A percentile compares a stretch with the other conserved stretches of the same genome.
phyloP scores from a whole-genome alignment of 2,329 filamentous ascomycete genomes.

The Monilinia vaccinii-corymbosi region DNA sequence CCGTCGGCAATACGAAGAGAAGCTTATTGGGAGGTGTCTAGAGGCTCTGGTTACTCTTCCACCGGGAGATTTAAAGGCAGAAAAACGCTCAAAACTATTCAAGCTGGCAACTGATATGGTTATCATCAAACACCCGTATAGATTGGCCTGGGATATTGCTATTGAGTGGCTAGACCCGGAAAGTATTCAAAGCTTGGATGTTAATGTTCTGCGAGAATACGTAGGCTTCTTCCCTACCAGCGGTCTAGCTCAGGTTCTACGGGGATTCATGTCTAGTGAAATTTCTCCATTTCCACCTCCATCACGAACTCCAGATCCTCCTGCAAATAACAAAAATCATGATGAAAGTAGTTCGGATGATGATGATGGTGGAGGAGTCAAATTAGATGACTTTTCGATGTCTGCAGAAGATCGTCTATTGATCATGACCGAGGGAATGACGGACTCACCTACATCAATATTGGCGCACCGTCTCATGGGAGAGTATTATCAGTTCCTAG shows the following conservation, averaged over 20 bases:
- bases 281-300: slow-evolving; percentile 68
- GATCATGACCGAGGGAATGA: slow-evolving; percentile 68
- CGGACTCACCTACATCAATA: slow-evolving; percentile 55
- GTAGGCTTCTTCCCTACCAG: slow-evolving; percentile 75
- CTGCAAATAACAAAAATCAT: slow-evolving; percentile 31
- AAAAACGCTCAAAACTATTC: slow-evolving; percentile 63
- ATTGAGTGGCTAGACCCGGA: slow-evolving; percentile 83
- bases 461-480: slow-evolving; percentile 77
- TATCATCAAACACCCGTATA: slow-evolving; percentile 84
- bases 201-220: slow-evolving; percentile 69
- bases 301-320: slow-evolving; percentile 40
- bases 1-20: slow-evolving; percentile 81
- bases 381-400: slow-evolving; percentile 46
- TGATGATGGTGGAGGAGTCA: slow-evolving; percentile 46
- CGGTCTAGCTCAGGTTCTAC: slow-evolving; percentile 73
- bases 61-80: slow-evolving; percentile 52
- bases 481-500: slow-evolving; percentile 74
- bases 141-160: slow-evolving; percentile 82
- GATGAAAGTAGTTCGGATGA: slow-evolving; percentile 47
- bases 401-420: slow-evolving; percentile 71
- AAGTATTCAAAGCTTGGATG: slow-evolving; percentile 67
- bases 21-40: slow-evolving; percentile 70
- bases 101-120: slow-evolving; percentile 87
- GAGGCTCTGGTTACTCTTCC: slow-evolving; percentile 66
- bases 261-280: slow-evolving; percentile 72